A percentile compares a stretch with the other conserved stretches of the same genome.
phyloP scores from a whole-genome alignment of 768 basidiomycete species.

The Termitomyces sp. region DNA sequence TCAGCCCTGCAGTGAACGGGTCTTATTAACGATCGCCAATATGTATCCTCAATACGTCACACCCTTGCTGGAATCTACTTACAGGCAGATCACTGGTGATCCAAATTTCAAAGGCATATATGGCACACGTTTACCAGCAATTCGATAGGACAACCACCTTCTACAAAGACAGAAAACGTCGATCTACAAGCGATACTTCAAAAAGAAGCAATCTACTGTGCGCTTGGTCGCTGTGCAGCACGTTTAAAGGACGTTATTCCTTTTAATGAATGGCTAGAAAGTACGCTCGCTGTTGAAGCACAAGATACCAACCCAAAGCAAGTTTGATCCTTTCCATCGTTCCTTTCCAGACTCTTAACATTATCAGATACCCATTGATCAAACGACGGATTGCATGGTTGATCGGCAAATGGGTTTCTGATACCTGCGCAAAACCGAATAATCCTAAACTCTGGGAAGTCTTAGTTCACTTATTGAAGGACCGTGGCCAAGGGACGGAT shows the following conservation, averaged over 20 bases:
- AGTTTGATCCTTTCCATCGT: slow-evolving; percentile 13
- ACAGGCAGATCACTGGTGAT: slow-evolving; percentile 60
- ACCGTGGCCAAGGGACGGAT: slow-evolving; percentile 69
- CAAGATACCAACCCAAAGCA: slow-evolving; percentile 58
- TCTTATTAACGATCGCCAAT: slow-evolving; percentile 73
- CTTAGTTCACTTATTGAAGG: slow-evolving; percentile 69
- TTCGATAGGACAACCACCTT: slow-evolving; percentile 36
- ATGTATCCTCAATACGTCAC: slow-evolving; percentile 69
- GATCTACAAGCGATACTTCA: slow-evolving; percentile 63
- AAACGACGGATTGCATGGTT: slow-evolving; percentile 96
- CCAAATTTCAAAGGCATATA: slow-evolving; percentile 6
- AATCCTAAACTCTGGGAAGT: slow-evolving; percentile 76
- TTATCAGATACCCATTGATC: slow-evolving; percentile 76
- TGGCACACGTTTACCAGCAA: background rate
- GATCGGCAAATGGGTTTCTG: slow-evolving; percentile 83
- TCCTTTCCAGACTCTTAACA: slow-evolving; percentile 6
- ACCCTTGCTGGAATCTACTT: slow-evolving; percentile 58
- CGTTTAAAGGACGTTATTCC: slow-evolving; percentile 61
- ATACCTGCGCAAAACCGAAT: slow-evolving; percentile 56
- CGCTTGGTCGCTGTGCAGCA: slow-evolving; percentile 76
- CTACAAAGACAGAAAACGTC: slow-evolving; percentile 17
- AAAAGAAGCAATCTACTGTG: slow-evolving; percentile 87
- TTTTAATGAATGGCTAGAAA: slow-evolving; percentile 67
- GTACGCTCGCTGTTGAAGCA: slow-evolving; percentile 57
- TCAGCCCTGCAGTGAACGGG: slow-evolving; percentile 92